phyloP scores from a whole-genome alignment of 2,329 filamentous ascomycete genomes.

The Capronia coronata region DNA sequence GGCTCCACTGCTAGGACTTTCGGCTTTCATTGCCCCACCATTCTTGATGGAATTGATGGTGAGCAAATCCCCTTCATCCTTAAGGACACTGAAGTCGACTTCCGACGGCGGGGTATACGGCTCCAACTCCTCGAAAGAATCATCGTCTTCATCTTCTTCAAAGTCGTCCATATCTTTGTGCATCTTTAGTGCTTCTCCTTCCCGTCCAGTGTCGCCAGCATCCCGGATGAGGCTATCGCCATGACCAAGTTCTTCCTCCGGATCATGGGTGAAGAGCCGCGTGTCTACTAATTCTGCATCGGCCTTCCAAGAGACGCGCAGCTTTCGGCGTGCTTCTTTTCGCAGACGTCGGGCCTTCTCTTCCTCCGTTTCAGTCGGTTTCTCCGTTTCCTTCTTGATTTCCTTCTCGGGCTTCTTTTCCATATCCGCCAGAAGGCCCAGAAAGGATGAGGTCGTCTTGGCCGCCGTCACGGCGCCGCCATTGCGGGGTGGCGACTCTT shows the following conservation, averaged over 20 bases:
- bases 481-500: slow-evolving; percentile 31
- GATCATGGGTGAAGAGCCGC: slow-evolving; percentile 56
- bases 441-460: slow-evolving; percentile 44
- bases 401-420: slow-evolving; percentile 51
- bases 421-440: slow-evolving; percentile 45
- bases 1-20: slow-evolving; percentile 38
- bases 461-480: slow-evolving; percentile 26
- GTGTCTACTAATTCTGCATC: slow-evolving; percentile 52
- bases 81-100: slow-evolving; percentile 37
- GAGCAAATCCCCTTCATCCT: slow-evolving; percentile 31
- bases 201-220: slow-evolving; percentile 54
- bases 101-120: slow-evolving; percentile 33
- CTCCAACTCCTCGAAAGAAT: slow-evolving; percentile 37
- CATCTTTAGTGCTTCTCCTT: slow-evolving; percentile 46
- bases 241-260: slow-evolving; percentile 56
- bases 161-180: slow-evolving; percentile 48
- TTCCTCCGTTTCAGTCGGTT: slow-evolving; percentile 53
- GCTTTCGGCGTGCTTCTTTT: slow-evolving; percentile 55
- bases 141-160: slow-evolving; percentile 54
- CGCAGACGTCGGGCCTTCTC: slow-evolving; percentile 53
- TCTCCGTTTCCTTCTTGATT: slow-evolving; percentile 47
- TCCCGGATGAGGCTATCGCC: slow-evolving; percentile 54
- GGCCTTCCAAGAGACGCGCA: slow-evolving; percentile 56
- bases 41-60: slow-evolving; percentile 38
- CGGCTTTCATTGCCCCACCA: slow-evolving; percentile 36